Evolutionary conservation across 148 eudicot species (phyloP).

Genomic region (Pharnaceum exiguum): DNA sequence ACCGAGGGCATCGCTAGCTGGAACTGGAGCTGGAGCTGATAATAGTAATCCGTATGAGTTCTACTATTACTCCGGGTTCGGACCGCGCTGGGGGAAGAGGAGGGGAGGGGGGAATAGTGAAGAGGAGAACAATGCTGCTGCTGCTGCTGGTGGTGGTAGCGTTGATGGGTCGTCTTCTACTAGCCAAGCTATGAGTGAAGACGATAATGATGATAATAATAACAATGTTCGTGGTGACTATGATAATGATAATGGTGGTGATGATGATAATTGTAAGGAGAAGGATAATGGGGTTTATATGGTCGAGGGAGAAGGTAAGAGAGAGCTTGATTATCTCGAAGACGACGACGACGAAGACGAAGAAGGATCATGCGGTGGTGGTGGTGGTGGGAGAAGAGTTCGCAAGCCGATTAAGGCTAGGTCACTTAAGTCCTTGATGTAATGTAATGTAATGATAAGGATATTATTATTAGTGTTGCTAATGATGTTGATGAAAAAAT

Average conservation of each 20-base stretch:
- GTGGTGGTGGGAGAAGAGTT: conserved; percentile 21
- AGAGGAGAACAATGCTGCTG: too few species aligned
- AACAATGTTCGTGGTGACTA: background rate
- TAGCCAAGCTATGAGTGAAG: conserved; percentile 3
- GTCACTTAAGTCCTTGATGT: conserved; percentile 53
- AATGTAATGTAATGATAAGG: too few species aligned
- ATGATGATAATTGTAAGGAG: too few species aligned
- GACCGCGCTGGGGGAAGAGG: conserved; percentile 60
- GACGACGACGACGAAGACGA: conserved; percentile 4
- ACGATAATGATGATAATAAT: background rate
- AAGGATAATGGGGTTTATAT: background rate
- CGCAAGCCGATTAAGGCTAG: conserved; percentile 54
- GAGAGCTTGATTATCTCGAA: conserved; percentile 18
- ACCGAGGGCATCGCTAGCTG: background rate
- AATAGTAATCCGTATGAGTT: conserved; percentile 35
- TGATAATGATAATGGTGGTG: background rate
- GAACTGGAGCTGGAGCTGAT: background rate
- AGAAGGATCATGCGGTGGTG: too few species aligned
- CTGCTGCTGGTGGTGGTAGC: background rate
- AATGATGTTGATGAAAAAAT: too few species aligned
- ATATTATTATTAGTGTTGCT: too few species aligned
- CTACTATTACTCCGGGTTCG: conserved; percentile 71
- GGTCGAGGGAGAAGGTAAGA: background rate
- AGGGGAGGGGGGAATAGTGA: conserved; percentile 19
- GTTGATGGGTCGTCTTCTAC: background rate